Conservation (phyloP, 257 asterid species). For the Nicotiana knightiana region DNA sequence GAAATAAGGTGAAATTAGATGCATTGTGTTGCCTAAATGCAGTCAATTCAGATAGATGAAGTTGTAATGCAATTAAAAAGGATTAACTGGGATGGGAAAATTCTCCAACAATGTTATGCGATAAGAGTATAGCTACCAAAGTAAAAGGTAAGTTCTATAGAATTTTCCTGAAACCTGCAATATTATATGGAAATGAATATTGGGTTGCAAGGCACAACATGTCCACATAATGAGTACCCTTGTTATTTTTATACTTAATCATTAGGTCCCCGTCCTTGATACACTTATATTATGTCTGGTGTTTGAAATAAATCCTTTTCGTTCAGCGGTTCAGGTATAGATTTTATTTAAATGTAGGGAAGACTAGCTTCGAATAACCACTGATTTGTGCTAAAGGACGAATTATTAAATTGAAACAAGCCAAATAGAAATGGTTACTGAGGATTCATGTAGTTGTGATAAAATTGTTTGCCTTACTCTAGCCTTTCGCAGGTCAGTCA, state of each 20-base stretch:
- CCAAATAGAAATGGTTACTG: background rate
- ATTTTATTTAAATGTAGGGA: background rate
- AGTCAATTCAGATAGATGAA: slow-evolving; percentile 4
- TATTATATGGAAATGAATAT: background rate
- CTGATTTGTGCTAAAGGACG: background rate
- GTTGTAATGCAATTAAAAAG: background rate
- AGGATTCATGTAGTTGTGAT: background rate
- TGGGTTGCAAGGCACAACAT: background rate
- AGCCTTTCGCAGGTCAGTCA: slow-evolving; percentile 56
- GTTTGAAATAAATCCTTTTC: background rate
- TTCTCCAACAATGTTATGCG: background rate
- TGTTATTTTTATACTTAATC: background rate
- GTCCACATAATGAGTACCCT: background rate
- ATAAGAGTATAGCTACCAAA: background rate
- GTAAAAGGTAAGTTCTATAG: background rate
- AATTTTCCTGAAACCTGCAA: background rate
- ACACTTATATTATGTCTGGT: background rate
- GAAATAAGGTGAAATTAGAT: background rate
- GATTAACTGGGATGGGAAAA: background rate
- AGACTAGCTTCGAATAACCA: too few relatives aligned
- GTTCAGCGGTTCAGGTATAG: background rate
- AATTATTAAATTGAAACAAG: background rate
- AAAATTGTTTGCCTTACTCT: slow-evolving; percentile 8
- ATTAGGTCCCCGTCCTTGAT: background rate
- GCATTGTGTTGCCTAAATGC: background rate